Percentiles rank a stretch among this genome's conserved stretches.
These are phyloP conservation scores for Exidia glandulosa DNA, from an alignment of 768 basidiomycete genomes.

Conservation along the genomic window DNA sequence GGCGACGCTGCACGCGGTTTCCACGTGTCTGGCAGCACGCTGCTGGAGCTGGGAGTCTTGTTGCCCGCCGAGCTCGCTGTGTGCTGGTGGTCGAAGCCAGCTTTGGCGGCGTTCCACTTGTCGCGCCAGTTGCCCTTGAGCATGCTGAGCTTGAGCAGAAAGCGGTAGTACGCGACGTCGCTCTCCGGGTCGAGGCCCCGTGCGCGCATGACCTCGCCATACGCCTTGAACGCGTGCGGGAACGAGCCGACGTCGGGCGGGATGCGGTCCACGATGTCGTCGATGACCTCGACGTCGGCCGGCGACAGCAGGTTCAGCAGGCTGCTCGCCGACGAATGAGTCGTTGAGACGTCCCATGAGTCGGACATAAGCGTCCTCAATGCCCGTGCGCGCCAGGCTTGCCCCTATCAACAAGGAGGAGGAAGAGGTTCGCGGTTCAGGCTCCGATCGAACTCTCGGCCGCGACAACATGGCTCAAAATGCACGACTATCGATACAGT, in stretches of 20 bases:
- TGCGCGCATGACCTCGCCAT: conserved; percentile 66
- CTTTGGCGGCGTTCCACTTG: conserved; percentile 69
- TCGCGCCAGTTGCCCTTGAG: conserved; percentile 75
- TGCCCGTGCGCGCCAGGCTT: too few relatives aligned
- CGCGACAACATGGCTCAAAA: not conserved
- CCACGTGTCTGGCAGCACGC: not conserved
- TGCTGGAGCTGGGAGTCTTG: conserved; percentile 3
- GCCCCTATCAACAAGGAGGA: too few relatives aligned
- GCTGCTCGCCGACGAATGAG: not conserved
- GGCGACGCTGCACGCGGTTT: not conserved
- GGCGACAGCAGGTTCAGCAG: conserved; percentile 23
- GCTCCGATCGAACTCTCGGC: not conserved
- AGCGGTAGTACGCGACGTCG: conserved; percentile 73
- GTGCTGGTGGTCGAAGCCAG: conserved; percentile 10
- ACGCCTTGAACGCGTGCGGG: conserved; percentile 72
- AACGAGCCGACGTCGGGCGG: conserved; percentile 62
- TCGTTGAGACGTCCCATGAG: not conserved
- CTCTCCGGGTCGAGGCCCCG: conserved; percentile 63
- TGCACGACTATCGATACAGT: not conserved
- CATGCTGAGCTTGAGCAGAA: conserved; percentile 73
- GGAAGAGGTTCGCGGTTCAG: not conserved
- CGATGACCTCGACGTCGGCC: conserved; percentile 59
- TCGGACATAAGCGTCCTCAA: not conserved
- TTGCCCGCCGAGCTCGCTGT: conserved; percentile 24
- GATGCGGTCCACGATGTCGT: conserved; percentile 62